A percentile compares a stretch with the other conserved stretches of the same genome.
Evolutionary conservation across 768 basidiomycete genomes (phyloP).

Genomic region (Sporobolomyces phaffii): DNA sequence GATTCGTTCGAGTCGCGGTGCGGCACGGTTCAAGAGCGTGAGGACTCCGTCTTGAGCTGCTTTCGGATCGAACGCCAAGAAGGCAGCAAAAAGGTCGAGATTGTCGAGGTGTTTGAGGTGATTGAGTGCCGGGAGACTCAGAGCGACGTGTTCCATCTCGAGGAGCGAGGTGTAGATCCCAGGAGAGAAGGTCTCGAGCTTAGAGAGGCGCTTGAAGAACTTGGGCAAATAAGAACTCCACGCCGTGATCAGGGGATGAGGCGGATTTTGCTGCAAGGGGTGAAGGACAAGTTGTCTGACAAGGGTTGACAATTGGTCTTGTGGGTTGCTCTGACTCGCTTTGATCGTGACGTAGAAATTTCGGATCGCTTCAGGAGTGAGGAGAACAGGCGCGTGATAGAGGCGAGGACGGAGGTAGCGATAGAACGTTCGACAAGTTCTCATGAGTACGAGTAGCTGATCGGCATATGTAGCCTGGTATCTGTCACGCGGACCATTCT

Average conservation of each 20-base stretch:
- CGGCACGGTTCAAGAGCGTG: neutral
- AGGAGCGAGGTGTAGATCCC: neutral
- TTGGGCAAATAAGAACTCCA: neutral
- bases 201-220: neutral
- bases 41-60: neutral
- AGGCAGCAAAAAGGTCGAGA: neutral
- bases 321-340: neutral
- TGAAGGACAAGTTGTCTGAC: neutral
- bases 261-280: neutral
- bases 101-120: slow-evolving; percentile 1
- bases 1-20: neutral
- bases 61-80: neutral
- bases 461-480: neutral
- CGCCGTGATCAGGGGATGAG: neutral
- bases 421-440: slow-evolving; percentile 5
- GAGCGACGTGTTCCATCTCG: neutral
- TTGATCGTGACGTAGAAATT: neutral
- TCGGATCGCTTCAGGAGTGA: neutral
- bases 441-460: neutral
- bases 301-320: neutral
- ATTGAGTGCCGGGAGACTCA: neutral
- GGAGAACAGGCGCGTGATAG: neutral
- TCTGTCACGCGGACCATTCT: neutral
- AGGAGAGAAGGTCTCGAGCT: neutral
- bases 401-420: neutral